These are phyloP conservation scores for Ceratobasidium sp. DNA, from an alignment of 1,284 basidiomycete genomes.

Conservation along the genomic window DNA sequence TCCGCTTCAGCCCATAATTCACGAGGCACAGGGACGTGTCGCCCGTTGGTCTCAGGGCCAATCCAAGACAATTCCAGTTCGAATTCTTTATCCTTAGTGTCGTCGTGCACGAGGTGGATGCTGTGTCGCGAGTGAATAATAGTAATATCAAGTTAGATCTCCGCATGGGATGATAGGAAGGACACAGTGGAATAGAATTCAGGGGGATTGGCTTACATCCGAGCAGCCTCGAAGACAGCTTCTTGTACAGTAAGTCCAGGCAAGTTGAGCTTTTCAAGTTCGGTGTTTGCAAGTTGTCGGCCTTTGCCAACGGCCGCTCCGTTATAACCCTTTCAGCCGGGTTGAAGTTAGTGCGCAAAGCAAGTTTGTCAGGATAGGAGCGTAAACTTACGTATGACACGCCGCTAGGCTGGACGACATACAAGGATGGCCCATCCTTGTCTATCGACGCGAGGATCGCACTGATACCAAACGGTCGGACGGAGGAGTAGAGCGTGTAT, in stretches of 20 bases:
- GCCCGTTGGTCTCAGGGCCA: conserved; percentile 83
- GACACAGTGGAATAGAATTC: not conserved
- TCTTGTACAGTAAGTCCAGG: conserved; percentile 82
- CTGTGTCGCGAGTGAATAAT: conserved; percentile 61
- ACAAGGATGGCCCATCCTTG: conserved; percentile 89
- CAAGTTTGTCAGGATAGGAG: not conserved
- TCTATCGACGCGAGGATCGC: conserved; percentile 93
- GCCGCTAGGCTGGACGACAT: conserved; percentile 95
- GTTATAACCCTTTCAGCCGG: conserved; percentile 79
- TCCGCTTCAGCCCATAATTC: conserved; percentile 91
- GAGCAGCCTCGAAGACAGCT: conserved; percentile 93
- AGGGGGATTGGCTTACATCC: conserved; percentile 78
- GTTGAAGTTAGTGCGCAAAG: conserved; percentile 2
- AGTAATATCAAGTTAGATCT: not conserved
- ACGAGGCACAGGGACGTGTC: conserved; percentile 86
- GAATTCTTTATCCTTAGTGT: conserved; percentile 97
- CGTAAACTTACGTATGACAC: conserved; percentile 80
- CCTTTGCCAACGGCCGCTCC: conserved; percentile 98
- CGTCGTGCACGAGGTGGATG: conserved; percentile 98
- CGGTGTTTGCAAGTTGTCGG: conserved; percentile 96
- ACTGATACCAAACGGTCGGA: conserved; percentile 96
- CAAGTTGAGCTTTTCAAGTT: conserved; percentile 95
- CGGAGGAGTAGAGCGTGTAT: conserved; percentile 98
- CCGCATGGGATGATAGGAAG: not conserved
- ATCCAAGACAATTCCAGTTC: conserved; percentile 99